Conservation (phyloP, 2,329 filamentous ascomycete species). For the Aurifilum marmelostoma region DNA sequence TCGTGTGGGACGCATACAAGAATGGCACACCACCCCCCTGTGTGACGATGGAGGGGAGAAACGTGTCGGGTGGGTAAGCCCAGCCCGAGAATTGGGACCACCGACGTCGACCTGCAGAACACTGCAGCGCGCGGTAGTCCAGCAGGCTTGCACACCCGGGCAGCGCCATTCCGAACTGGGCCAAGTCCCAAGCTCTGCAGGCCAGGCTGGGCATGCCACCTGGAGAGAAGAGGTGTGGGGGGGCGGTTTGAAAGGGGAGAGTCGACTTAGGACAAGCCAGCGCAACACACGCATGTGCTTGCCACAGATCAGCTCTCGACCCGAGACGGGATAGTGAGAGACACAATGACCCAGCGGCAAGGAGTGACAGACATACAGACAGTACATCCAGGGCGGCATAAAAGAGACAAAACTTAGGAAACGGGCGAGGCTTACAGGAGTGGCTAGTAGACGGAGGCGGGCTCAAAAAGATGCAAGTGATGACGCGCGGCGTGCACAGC, state of each 20-base stretch:
- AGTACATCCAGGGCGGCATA: not conserved
- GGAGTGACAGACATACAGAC: not conserved
- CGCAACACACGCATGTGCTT: not conserved
- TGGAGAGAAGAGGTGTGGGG: not conserved
- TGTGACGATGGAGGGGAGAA: slow-evolving; percentile 9
- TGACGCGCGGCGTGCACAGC: not conserved
- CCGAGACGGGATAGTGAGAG: not conserved
- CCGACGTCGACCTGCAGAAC: slow-evolving; percentile 17
- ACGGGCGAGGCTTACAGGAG: not conserved
- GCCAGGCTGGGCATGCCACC: not conserved
- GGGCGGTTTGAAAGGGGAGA: not conserved
- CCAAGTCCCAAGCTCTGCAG: slow-evolving; percentile 3
- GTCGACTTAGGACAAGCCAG: not conserved
- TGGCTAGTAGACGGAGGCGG: not conserved
- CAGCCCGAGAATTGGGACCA: not conserved
- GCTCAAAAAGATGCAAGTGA: not conserved
- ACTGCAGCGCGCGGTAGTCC: not conserved
- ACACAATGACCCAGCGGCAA: not conserved
- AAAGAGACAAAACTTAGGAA: not conserved
- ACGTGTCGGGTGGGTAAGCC: slow-evolving; percentile 20
- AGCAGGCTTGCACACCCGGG: not conserved
- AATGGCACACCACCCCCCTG: slow-evolving; percentile 7
- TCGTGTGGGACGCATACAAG: slow-evolving; percentile 4
- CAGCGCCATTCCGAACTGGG: slow-evolving; percentile 8
- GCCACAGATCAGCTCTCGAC: not conserved